Evolutionary conservation across 805 yeast genomes (phyloP).

Genomic region (Metschnikowia gelsemii): DNA sequence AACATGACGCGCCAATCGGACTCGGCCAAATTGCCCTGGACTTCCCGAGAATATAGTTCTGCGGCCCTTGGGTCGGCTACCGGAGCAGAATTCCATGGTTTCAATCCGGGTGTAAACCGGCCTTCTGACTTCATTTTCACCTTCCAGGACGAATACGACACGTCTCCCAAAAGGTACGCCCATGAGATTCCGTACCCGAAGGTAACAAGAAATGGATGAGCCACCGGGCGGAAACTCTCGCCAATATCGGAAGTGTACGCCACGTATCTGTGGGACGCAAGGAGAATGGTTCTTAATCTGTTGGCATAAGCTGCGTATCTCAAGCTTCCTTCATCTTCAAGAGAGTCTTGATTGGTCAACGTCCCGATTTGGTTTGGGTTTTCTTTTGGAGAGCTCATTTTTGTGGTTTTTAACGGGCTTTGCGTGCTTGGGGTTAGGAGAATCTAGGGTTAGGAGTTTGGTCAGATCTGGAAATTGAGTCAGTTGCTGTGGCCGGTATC

Average conservation of each 20-base stretch:
- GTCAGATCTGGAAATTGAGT: no score
- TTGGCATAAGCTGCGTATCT: slow-evolving; percentile 85
- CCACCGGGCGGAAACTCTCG: slow-evolving; percentile 81
- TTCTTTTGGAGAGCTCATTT: slow-evolving; percentile 3
- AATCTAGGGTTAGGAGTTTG: no score
- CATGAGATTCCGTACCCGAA: slow-evolving; percentile 73
- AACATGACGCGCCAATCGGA: slow-evolving; percentile 68
- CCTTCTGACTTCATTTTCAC: slow-evolving; percentile 67
- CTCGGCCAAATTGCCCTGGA: slow-evolving; percentile 34
- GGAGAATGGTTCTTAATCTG: slow-evolving; percentile 64
- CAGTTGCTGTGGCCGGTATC: no score
- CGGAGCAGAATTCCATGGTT: slow-evolving; percentile 61
- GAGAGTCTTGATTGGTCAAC: slow-evolving; percentile 13
- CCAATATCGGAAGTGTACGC: slow-evolving; percentile 88
- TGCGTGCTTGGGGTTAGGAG: no score
- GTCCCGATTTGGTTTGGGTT: slow-evolving; percentile 4
- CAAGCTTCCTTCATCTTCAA: slow-evolving; percentile 30
- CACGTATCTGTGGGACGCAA: slow-evolving; percentile 76
- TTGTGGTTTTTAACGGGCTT: no score
- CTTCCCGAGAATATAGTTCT: slow-evolving; percentile 26
- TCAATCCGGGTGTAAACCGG: slow-evolving; percentile 54
- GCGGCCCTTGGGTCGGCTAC: slow-evolving; percentile 39
- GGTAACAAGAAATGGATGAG: slow-evolving; percentile 63
- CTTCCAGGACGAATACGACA: slow-evolving; percentile 70
- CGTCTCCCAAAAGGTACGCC: slow-evolving; percentile 75